Conservation (phyloP, 352 stramenopile genomes). For the Phytophthora hibernalis region DNA sequence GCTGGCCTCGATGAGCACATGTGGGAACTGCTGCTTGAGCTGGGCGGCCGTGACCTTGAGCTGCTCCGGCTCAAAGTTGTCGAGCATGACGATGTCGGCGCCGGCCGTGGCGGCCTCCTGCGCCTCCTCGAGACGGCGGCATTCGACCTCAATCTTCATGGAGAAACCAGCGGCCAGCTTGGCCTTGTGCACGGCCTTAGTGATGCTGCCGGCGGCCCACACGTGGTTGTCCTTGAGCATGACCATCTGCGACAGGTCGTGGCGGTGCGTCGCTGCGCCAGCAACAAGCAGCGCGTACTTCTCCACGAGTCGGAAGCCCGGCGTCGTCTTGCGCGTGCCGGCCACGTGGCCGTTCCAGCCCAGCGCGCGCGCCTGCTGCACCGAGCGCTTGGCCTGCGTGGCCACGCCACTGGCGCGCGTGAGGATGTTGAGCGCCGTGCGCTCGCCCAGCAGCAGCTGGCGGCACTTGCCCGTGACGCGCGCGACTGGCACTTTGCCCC, state of each 20-base stretch:
- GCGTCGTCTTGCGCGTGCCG: conserved; percentile 98
- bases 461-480: conserved; percentile 95
- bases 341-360: conserved; percentile 95
- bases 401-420: conserved; percentile 96
- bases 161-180: conserved; percentile 95
- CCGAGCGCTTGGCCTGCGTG: conserved; percentile 79
- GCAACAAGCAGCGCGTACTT: conserved; percentile 99
- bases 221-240: conserved; percentile 99
- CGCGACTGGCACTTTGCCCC: conserved; percentile 92
- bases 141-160: conserved; percentile 99
- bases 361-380: conserved; percentile 67
- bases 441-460: conserved; percentile 95
- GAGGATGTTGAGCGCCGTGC: conserved; percentile 98
- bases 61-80: conserved; percentile 96
- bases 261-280: conserved; percentile 93
- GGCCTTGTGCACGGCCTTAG: conserved; percentile 93
- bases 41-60: conserved; percentile 92
- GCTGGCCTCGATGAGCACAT: conserved; percentile 97
- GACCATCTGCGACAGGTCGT: conserved; percentile 99
- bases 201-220: conserved; percentile 96
- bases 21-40: conserved; percentile 95
- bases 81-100: conserved; percentile 98
- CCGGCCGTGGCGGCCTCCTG: conserved; percentile 89
- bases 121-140: conserved; percentile 93
- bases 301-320: conserved; percentile 98